These are phyloP conservation scores for Dothistroma pini DNA, from an alignment of 2,329 filamentous ascomycete genomes.

Conservation along the genomic window DNA sequence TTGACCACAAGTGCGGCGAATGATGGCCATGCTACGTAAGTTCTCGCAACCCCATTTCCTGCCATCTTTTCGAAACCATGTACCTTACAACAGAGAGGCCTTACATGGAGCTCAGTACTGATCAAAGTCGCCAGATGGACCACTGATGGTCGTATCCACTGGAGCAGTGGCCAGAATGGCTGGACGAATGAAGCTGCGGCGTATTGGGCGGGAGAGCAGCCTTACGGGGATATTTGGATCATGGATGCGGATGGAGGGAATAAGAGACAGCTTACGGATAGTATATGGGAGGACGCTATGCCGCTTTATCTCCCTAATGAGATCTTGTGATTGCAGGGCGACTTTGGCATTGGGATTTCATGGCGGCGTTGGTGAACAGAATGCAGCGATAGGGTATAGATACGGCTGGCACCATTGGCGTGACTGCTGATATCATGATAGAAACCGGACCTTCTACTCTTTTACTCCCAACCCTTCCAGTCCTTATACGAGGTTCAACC, in stretches of 20 bases:
- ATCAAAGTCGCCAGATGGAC: neutral
- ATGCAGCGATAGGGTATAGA: no score
- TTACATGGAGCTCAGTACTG: neutral
- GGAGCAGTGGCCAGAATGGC: slow-evolving; percentile 10
- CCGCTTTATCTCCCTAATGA: slow-evolving; percentile 6
- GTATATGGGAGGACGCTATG: slow-evolving; percentile 12
- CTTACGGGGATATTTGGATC: slow-evolving; percentile 9
- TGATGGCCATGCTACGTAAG: slow-evolving; percentile 14
- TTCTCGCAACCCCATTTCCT: neutral
- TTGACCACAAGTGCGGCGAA: slow-evolving; percentile 13
- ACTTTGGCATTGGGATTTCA: no score
- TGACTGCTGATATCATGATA: no score
- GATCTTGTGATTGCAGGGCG: neutral
- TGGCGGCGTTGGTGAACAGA: no score
- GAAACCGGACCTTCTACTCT: neutral
- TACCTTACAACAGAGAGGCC: neutral
- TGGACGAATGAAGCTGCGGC: slow-evolving; percentile 11
- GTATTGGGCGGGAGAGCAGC: slow-evolving; percentile 9
- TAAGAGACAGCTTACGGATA: slow-evolving; percentile 12
- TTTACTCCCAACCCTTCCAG: neutral
- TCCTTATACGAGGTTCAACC: neutral
- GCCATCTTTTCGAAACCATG: neutral
- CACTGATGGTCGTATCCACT: slow-evolving; percentile 11
- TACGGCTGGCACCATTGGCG: no score
- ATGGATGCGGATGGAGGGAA: slow-evolving; percentile 14